Conservation (phyloP, 192 early-diverging fungal species). For the Backusella luteola region DNA sequence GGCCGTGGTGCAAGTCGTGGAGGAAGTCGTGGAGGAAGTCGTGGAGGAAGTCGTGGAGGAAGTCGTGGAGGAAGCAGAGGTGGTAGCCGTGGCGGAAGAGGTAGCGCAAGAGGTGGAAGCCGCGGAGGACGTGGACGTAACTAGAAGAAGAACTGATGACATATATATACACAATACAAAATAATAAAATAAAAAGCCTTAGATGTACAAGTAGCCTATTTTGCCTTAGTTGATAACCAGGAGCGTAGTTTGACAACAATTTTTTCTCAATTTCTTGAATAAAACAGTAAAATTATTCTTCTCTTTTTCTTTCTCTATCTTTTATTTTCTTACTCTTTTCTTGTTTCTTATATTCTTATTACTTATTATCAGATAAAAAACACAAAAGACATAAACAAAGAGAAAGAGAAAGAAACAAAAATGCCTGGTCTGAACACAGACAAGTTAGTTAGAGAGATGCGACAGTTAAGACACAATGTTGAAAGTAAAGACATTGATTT, state of each 20-base stretch:
- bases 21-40: background rate
- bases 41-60: background rate
- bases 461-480: background rate
- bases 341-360: background rate
- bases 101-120: background rate
- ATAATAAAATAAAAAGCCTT: background rate
- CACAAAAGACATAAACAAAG: background rate
- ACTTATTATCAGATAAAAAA: background rate
- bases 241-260: background rate
- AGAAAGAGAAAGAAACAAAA: background rate
- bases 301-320: background rate
- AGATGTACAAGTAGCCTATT: background rate
- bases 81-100: background rate
- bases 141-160: background rate
- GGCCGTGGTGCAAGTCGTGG: conserved; percentile 7
- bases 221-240: background rate
- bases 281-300: too few species aligned
- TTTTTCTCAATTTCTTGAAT: too few species aligned
- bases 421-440: background rate
- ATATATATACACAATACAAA: background rate
- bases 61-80: background rate
- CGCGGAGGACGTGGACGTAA: conserved; percentile 1
- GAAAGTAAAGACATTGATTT: conserved; percentile 5
- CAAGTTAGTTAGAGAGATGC: background rate
- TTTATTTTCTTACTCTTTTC: background rate